Conservation (phyloP, 768 basidiomycete species). For the Russula abietina region DNA sequence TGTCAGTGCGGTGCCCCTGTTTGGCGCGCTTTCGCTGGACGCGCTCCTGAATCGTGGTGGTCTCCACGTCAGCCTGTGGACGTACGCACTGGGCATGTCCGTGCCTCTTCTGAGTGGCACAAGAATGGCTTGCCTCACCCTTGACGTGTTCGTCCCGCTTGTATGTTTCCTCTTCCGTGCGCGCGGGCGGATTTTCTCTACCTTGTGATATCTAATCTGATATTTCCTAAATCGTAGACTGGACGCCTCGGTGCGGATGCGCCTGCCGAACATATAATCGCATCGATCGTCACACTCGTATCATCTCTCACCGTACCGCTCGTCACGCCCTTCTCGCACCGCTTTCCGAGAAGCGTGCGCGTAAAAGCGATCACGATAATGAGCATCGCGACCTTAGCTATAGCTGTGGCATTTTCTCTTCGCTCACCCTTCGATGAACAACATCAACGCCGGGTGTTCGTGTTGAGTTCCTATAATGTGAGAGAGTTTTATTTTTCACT, state of each 20-base stretch:
- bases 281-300: slow-evolving; percentile 58
- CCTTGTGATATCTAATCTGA: neutral
- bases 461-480: slow-evolving; percentile 84
- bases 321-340: slow-evolving; percentile 63
- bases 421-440: slow-evolving; percentile 66
- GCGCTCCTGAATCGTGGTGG: slow-evolving; percentile 33
- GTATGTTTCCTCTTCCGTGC: slow-evolving; percentile 35
- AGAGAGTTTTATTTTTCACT: slow-evolving; percentile 28
- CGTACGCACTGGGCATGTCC: slow-evolving; percentile 57
- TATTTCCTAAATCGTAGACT: slow-evolving; percentile 42
- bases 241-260: slow-evolving; percentile 78
- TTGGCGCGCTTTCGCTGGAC: slow-evolving; percentile 53
- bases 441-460: slow-evolving; percentile 85
- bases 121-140: slow-evolving; percentile 50
- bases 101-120: slow-evolving; percentile 52
- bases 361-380: slow-evolving; percentile 40
- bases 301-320: slow-evolving; percentile 56
- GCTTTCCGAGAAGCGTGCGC: slow-evolving; percentile 47
- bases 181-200: neutral
- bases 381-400: slow-evolving; percentile 40
- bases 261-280: slow-evolving; percentile 86
- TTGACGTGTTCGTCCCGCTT: slow-evolving; percentile 89
- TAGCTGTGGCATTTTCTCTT: slow-evolving; percentile 57
- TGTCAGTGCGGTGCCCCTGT: slow-evolving; percentile 51
- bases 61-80: slow-evolving; percentile 46